These are phyloP conservation scores for Aspergillus felis DNA, from an alignment of 2,329 filamentous ascomycete species.

Conservation along the genomic window DNA sequence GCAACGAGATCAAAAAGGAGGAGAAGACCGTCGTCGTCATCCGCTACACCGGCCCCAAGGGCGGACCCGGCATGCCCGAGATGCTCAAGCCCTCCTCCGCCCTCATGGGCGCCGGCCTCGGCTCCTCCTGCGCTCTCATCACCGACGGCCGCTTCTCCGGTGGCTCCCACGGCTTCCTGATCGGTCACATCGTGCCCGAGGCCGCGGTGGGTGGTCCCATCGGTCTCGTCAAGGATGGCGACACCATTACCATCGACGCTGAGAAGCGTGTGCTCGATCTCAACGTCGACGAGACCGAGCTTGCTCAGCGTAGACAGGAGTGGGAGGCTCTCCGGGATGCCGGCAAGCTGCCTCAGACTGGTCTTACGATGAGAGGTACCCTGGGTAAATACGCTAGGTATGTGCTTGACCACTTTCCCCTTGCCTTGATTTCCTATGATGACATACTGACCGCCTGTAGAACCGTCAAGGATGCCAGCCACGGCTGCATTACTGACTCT, in stretches of 20 bases:
- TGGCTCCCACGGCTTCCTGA: conserved; percentile 80
- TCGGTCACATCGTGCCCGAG: conserved; percentile 84
- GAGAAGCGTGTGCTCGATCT: conserved; percentile 66
- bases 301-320: conserved; percentile 53
- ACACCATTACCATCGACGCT: conserved; percentile 77
- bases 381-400: conserved; percentile 64
- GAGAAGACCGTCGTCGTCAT: conserved; percentile 75
- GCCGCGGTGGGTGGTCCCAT: conserved; percentile 83
- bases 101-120: conserved; percentile 70
- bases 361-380: conserved; percentile 59
- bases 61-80: conserved; percentile 70
- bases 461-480: conserved; percentile 44
- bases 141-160: conserved; percentile 64
- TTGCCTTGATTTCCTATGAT: not conserved
- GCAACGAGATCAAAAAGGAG: conserved; percentile 66
- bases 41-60: conserved; percentile 70
- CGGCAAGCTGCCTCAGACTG: conserved; percentile 46
- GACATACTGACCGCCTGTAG: conserved; percentile 7
- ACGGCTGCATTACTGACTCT: conserved; percentile 46
- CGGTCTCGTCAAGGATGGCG: conserved; percentile 74
- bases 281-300: conserved; percentile 62
- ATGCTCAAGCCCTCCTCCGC: conserved; percentile 70
- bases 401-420: not conserved
- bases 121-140: conserved; percentile 66
- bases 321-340: conserved; percentile 52